Percentiles rank a stretch among this genome's conserved stretches.
Evolutionary conservation across 2,329 filamentous ascomycete species (phyloP).

Genomic region (Sclerotinia nivalis): DNA sequence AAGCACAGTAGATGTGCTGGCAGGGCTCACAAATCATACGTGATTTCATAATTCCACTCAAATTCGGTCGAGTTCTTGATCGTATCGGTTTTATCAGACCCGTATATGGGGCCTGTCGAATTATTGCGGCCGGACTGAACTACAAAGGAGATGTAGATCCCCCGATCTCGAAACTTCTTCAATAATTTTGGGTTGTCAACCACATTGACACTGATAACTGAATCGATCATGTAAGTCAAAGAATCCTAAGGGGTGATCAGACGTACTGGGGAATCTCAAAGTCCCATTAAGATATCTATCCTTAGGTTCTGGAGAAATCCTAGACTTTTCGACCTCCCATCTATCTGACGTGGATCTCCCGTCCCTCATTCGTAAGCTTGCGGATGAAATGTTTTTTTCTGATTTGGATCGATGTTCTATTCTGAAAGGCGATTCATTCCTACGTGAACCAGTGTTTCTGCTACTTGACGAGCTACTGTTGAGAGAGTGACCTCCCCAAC

Average conservation of each 20-base stretch:
- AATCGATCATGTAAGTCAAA: background rate
- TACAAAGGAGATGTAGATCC: background rate
- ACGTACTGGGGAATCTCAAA: background rate
- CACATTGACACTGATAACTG: background rate
- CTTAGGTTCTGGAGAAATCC: background rate
- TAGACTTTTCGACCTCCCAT: background rate
- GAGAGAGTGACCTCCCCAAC: background rate
- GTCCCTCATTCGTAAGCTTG: background rate
- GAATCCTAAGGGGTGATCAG: background rate
- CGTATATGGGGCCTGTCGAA: background rate
- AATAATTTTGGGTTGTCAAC: background rate
- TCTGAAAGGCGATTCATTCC: background rate
- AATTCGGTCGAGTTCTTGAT: background rate
- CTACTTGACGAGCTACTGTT: background rate
- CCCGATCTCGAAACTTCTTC: background rate
- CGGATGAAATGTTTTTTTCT: background rate
- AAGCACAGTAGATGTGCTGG: background rate
- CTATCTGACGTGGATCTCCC: background rate
- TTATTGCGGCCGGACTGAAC: background rate
- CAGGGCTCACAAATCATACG: background rate
- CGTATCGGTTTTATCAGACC: background rate
- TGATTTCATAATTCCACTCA: background rate
- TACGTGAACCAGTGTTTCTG: background rate
- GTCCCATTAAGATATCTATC: background rate
- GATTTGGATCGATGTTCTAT: background rate